Conservation (phyloP, 2,329 filamentous ascomycete genomes). For the Cercospora janseana region DNA sequence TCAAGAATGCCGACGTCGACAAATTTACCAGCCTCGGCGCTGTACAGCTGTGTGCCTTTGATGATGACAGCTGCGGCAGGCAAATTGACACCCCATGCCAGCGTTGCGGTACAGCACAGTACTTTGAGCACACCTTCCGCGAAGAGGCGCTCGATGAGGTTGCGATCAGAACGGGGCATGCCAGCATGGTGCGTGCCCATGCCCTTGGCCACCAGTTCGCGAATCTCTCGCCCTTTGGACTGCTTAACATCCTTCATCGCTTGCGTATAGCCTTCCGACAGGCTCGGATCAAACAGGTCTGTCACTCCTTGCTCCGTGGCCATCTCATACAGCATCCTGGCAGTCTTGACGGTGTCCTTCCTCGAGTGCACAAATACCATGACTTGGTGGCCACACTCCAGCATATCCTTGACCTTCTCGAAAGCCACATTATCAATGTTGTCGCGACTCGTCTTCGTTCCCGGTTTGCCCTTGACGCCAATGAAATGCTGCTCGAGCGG, state of each 20-base stretch:
- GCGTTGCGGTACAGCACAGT: constrained; percentile 93
- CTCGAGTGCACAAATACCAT: constrained; percentile 99
- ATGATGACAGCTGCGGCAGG: constrained; percentile 95
- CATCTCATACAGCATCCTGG: constrained; percentile 80
- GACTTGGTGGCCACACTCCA: constrained; percentile 86
- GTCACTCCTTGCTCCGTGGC: constrained; percentile 75
- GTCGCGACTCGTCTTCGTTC: constrained; percentile 75
- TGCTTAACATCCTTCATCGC: constrained; percentile 82
- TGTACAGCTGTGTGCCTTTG: constrained; percentile 97
- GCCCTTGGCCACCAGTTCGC: constrained; percentile 85
- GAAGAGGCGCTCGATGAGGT: constrained; percentile 92
- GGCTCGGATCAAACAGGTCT: constrained; percentile 78
- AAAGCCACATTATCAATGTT: constrained; percentile 86
- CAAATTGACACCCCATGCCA: constrained; percentile 98
- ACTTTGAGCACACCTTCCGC: constrained; percentile 91
- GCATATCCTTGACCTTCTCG: constrained; percentile 93
- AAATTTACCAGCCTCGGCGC: constrained; percentile 92
- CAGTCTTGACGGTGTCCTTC: constrained; percentile 87
- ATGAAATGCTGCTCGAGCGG: constrained; percentile 97
- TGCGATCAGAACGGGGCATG: constrained; percentile 90
- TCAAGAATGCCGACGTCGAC: constrained; percentile 94
- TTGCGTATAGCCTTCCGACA: constrained; percentile 74
- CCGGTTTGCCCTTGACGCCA: constrained; percentile 87
- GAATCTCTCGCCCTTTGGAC: constrained; percentile 79
- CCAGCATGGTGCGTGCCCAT: constrained; percentile 95